Percentiles rank a stretch among this genome's conserved stretches.
These are phyloP conservation scores for Xylariomycetidae sp. DNA, from an alignment of 2,329 filamentous ascomycete species.

Conservation along the genomic window DNA sequence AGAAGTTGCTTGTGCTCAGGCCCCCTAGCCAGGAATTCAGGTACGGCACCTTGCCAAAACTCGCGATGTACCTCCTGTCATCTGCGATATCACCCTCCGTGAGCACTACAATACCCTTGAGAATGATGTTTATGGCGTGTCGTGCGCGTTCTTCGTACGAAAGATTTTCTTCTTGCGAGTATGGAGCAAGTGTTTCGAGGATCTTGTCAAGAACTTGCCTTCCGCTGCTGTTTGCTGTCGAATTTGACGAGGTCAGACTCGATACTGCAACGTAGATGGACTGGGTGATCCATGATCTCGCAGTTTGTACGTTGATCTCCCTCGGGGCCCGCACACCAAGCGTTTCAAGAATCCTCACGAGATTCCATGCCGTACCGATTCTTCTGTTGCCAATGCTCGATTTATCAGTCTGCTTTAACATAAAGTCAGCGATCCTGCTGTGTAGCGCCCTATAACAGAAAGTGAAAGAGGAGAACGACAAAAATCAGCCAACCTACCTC, in stretches of 20 bases:
- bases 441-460: no score
- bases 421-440: no score
- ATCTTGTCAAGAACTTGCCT: conserved; percentile 7
- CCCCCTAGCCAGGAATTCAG: conserved; percentile 18
- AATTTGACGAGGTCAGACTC: conserved; percentile 4
- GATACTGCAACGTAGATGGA: conserved; percentile 17
- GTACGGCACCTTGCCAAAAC: conserved; percentile 19
- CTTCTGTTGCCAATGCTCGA: no score
- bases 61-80: conserved; percentile 19
- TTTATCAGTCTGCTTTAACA: no score
- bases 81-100: conserved; percentile 14
- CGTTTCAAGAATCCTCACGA: conserved; percentile 17
- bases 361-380: conserved; percentile 14
- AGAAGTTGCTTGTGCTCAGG: conserved; percentile 15
- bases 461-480: no score
- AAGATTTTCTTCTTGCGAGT: conserved; percentile 3
- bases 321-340: conserved; percentile 18
- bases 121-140: conserved; percentile 18
- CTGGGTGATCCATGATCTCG: conserved; percentile 16
- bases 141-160: conserved; percentile 10
- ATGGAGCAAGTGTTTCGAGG: conserved; percentile 6
- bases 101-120: conserved; percentile 17
- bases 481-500: no score
- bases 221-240: neutral
- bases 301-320: conserved; percentile 16